These are phyloP conservation scores for Kodamaea sp. DNA, from an alignment of 1,139 yeast genomes.

Conservation along the genomic window DNA sequence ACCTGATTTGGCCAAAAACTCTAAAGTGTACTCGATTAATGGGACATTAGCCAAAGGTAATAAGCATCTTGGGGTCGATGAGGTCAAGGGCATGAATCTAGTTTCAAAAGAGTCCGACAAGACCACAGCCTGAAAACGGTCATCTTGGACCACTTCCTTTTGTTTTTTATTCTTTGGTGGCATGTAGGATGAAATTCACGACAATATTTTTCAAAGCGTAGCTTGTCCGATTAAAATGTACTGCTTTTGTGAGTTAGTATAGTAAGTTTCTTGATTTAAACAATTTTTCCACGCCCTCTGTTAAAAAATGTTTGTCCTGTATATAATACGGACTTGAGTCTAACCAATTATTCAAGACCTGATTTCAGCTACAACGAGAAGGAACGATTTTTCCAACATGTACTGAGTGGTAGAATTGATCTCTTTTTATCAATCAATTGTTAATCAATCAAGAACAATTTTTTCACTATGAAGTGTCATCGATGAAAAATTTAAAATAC, in stretches of 20 bases:
- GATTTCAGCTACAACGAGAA: too few relatives aligned
- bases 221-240: not conserved
- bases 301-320: not conserved
- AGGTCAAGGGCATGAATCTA: conserved; percentile 86
- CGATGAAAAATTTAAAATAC: too few relatives aligned
- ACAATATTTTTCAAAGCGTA: too few relatives aligned
- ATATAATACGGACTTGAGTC: not conserved
- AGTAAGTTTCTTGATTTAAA: not conserved
- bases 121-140: conserved; percentile 86
- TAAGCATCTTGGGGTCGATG: conserved; percentile 81
- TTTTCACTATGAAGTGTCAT: too few relatives aligned
- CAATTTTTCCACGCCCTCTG: not conserved
- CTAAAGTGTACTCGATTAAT: conserved; percentile 88
- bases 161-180: conserved; percentile 50
- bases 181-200: conserved; percentile 17
- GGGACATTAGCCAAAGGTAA: conserved; percentile 92
- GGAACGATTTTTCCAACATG: too few relatives aligned
- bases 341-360: too few relatives aligned
- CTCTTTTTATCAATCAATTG: too few relatives aligned
- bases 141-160: conserved; percentile 61
- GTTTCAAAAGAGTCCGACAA: conserved; percentile 91
- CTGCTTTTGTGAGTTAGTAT: not conserved
- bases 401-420: too few relatives aligned
- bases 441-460: too few relatives aligned
- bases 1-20: conserved; percentile 86